phyloP scores from a whole-genome alignment of 306 rosid species.

The Astragalus glycyphyllos region DNA sequence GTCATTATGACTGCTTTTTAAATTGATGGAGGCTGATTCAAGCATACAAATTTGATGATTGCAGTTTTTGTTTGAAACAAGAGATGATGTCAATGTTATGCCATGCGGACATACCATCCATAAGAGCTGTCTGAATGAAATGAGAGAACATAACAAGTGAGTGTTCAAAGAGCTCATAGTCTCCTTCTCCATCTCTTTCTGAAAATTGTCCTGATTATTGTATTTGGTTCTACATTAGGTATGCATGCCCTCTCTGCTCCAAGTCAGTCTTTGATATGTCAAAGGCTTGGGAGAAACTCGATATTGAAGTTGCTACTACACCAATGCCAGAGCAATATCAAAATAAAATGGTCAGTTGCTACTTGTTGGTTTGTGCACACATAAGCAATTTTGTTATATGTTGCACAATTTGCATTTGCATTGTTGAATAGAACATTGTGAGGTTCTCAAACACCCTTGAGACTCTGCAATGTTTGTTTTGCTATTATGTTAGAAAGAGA shows the following conservation, averaged over 20 bases:
- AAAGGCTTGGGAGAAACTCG: slow-evolving; percentile 86
- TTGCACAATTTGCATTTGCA: background rate
- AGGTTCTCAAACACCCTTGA: background rate
- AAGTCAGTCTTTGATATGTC: slow-evolving; percentile 90
- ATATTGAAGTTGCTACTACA: slow-evolving; percentile 76
- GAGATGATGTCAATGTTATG: slow-evolving; percentile 64
- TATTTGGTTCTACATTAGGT: slow-evolving; percentile 47
- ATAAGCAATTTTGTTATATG: background rate
- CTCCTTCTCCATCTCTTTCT: background rate
- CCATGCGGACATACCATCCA: slow-evolving; percentile 95
- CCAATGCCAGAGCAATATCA: slow-evolving; percentile 73
- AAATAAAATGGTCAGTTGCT: slow-evolving; percentile 60
- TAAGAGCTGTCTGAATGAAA: slow-evolving; percentile 74
- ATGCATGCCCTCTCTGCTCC: slow-evolving; percentile 87
- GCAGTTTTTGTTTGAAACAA: slow-evolving; percentile 83
- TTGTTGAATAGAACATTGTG: background rate
- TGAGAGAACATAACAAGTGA: slow-evolving; percentile 85
- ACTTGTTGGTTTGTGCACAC: background rate
- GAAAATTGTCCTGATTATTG: slow-evolving; percentile 1
- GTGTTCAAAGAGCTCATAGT: slow-evolving; percentile 32
- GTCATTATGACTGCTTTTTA: background rate
- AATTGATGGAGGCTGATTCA: slow-evolving; percentile 36
- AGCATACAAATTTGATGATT: slow-evolving; percentile 31
- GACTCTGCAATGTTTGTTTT: background rate
- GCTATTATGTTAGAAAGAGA: background rate